Conservation (phyloP, 371 early-diverging fungal genomes). For the Haplosporangium sp. region DNA sequence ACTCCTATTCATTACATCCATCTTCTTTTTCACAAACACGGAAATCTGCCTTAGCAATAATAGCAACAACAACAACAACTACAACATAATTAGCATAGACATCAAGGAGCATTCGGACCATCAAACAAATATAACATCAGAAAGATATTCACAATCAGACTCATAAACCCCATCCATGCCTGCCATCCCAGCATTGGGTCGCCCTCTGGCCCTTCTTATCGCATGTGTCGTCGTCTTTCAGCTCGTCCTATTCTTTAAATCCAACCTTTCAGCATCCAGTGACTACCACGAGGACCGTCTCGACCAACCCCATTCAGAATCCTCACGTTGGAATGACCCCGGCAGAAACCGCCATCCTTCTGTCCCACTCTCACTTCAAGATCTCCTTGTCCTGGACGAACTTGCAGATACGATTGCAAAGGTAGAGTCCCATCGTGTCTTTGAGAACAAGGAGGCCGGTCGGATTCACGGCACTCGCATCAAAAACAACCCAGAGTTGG, state of each 20-base stretch:
- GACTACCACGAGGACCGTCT: background rate
- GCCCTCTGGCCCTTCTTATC: slow-evolving; percentile 31
- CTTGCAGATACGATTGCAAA: slow-evolving; percentile 36
- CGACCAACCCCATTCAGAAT: slow-evolving; percentile 1
- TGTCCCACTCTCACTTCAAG: slow-evolving; percentile 36
- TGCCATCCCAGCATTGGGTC: slow-evolving; percentile 28
- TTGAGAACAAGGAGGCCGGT: slow-evolving; percentile 35
- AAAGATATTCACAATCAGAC: background rate
- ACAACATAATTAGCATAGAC: too few species aligned
- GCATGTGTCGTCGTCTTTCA: slow-evolving; percentile 33
- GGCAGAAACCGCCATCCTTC: slow-evolving; percentile 40
- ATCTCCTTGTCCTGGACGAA: slow-evolving; percentile 28
- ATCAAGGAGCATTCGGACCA: too few species aligned
- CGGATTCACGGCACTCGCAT: slow-evolving; percentile 34
- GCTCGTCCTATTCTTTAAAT: slow-evolving; percentile 34
- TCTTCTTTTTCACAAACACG: too few species aligned
- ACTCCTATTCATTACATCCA: too few species aligned
- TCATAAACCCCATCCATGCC: slow-evolving; percentile 3
- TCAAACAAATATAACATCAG: background rate
- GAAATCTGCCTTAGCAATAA: too few species aligned
- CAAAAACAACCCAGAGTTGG: slow-evolving; percentile 21
- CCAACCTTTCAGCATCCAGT: slow-evolving; percentile 16
- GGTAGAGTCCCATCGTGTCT: slow-evolving; percentile 37
- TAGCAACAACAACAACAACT: too few species aligned
- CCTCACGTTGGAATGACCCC: slow-evolving; percentile 22